These are phyloP conservation scores for Beauveria asiatica DNA, from an alignment of 2,329 filamentous ascomycete species.

Conservation along the genomic window DNA sequence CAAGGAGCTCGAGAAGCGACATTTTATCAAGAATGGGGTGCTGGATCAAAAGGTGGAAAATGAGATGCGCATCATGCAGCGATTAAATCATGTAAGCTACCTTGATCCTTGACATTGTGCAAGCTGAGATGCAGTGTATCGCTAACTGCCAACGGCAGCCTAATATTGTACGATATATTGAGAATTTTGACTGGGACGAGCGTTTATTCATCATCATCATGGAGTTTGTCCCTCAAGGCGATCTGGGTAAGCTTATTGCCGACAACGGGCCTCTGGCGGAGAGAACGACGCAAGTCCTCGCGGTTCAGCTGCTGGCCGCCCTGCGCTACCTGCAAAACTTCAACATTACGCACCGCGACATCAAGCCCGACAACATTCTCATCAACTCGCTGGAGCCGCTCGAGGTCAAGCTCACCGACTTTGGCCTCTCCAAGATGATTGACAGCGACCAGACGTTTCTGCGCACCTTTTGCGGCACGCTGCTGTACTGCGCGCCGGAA, in stretches of 20 bases:
- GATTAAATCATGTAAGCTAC: constrained; percentile 65
- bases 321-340: constrained; percentile 78
- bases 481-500: constrained; percentile 93
- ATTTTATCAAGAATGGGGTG: constrained; percentile 86
- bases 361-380: constrained; percentile 97
- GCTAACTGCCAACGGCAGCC: constrained; percentile 37
- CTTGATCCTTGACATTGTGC: neutral
- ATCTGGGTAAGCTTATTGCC: constrained; percentile 66
- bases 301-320: constrained; percentile 69
- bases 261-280: constrained; percentile 58
- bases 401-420: constrained; percentile 86
- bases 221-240: constrained; percentile 80
- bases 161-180: constrained; percentile 87
- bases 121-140: neutral
- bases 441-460: constrained; percentile 85
- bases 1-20: constrained; percentile 89
- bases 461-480: constrained; percentile 91
- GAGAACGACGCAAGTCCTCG: constrained; percentile 58
- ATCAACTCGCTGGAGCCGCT: constrained; percentile 66
- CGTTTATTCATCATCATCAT: constrained; percentile 93
- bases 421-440: constrained; percentile 91
- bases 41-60: constrained; percentile 90
- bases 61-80: constrained; percentile 93
- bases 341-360: constrained; percentile 94
- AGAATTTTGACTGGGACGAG: constrained; percentile 74